phyloP scores from a whole-genome alignment of 2,329 filamentous ascomycete genomes.

The Sarocladiaceae sp. region DNA sequence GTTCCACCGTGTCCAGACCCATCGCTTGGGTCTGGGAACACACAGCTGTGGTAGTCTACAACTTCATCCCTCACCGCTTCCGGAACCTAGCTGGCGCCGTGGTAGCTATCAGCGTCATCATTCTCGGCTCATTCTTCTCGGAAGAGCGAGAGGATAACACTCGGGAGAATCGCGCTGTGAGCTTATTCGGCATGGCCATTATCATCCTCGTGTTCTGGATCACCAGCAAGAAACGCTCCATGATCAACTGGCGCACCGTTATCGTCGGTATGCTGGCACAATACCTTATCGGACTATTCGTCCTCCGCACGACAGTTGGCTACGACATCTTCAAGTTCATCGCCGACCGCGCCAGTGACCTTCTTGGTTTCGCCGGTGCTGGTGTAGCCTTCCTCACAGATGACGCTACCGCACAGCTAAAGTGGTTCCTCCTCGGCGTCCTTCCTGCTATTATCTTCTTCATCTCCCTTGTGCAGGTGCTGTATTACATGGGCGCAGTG shows the following conservation, averaged over 20 bases:
- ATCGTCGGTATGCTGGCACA: constrained; percentile 86
- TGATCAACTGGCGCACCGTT: constrained; percentile 71
- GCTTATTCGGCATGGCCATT: constrained; percentile 71
- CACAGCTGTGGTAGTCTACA: constrained; percentile 54
- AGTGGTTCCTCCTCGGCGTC: constrained; percentile 73
- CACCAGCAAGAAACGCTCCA: constrained; percentile 66
- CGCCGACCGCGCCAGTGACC: constrained; percentile 65
- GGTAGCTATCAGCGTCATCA: constrained; percentile 64
- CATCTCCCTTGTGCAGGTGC: constrained; percentile 82
- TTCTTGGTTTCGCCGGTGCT: constrained; percentile 71
- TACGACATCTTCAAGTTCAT: constrained; percentile 93
- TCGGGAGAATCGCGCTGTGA: constrained; percentile 73
- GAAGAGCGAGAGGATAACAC: constrained; percentile 72
- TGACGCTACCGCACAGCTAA: constrained; percentile 38
- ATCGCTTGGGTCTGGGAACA: constrained; percentile 65
- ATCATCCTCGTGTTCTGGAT: constrained; percentile 63
- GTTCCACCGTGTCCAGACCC: constrained; percentile 60
- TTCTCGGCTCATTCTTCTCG: constrained; percentile 75
- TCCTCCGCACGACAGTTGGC: constrained; percentile 73
- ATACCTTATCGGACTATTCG: constrained; percentile 85
- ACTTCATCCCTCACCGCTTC: constrained; percentile 61
- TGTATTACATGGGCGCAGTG: constrained; percentile 75
- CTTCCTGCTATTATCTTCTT: constrained; percentile 96
- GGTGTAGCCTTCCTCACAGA: constrained; percentile 66
- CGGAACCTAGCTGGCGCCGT: constrained; percentile 59